Base-by-base conservation (phyloP, 2,329 filamentous ascomycete species). In the Ceratocystis eucalypticola region DNA sequence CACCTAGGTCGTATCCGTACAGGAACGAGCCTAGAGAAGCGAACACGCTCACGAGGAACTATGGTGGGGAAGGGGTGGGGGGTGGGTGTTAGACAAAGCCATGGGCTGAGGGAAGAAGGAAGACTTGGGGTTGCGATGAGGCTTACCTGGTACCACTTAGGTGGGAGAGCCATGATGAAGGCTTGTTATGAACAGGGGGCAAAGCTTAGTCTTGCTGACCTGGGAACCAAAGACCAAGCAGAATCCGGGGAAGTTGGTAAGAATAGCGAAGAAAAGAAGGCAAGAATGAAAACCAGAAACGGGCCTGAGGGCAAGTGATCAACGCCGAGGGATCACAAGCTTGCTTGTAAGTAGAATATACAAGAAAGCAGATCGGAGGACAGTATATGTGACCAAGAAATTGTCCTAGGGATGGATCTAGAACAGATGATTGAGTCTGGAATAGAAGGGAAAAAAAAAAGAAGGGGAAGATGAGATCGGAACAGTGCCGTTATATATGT, bases 1-100 rank as follows among this genome's bases (percentile, higher is more conserved):
- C 78, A 71, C 80, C 80, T 10, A 84, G 74, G 71, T 83, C 81
- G 71, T 84, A 83, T 62, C 81, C 81, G 70, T 75, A 84, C 41
- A 81, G 76, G 61, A 82, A 75, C 3, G 80, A 82, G 55, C 81
- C 81, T 53, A 83, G 74, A 25, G 81, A 83, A 69, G 81, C 81
- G 71, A 84, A 83, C 37, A 81, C 75, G 71, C 78, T 77, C 45
- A 82, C 78, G 63, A 82, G 77, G 70, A 81, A 81, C 74, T 83
- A 71, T 48, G 37, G 67, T 37, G 6, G 28, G 44, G 45, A 10
- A 22, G 46, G 46, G 20, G 46, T n/a, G 48, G 50, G 59, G 41
- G 20, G 30, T 44, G 37, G 33, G 3, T 2, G 20, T 62, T n/a
- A 50, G 44, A 12, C 44, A 50, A 48, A 30, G n/a, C 5, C 22